Percentiles rank a stretch among this genome's conserved stretches.
Conservation (phyloP, 768 basidiomycete species). For the Mrakia hoshinonis region DNA sequence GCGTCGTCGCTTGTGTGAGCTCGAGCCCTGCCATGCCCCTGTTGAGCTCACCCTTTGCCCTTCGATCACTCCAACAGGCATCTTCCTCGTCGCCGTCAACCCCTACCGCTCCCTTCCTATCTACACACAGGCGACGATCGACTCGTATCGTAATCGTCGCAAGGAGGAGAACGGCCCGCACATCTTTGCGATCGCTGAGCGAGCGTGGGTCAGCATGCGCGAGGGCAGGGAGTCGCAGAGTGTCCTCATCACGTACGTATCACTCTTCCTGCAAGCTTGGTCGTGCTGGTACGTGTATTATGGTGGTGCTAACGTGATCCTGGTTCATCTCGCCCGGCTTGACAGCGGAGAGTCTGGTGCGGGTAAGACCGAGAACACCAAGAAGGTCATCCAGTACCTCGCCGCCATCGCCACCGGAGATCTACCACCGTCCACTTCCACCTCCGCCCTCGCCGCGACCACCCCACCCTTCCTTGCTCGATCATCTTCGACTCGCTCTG, state of each 20-base stretch:
- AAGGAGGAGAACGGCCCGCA: constrained; percentile 87
- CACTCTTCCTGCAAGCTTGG: too few relatives aligned
- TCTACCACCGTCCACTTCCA: constrained; percentile 34
- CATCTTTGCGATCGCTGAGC: constrained; percentile 92
- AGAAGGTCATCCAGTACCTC: constrained; percentile 98
- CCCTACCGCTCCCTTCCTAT: constrained; percentile 88
- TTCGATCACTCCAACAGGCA: constrained; percentile 41
- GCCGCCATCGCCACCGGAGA: constrained; percentile 88
- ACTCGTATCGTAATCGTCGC: constrained; percentile 47
- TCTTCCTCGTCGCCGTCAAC: constrained; percentile 97
- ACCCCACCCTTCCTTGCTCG: constrained; percentile 39
- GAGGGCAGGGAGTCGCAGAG: constrained; percentile 95
- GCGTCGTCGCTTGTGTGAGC: not conserved
- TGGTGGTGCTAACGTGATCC: not conserved
- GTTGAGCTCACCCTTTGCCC: not conserved
- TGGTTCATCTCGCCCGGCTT: not conserved
- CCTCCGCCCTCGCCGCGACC: constrained; percentile 33
- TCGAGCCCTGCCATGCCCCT: not conserved
- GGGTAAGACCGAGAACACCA: constrained; percentile 94
- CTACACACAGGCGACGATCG: constrained; percentile 77
- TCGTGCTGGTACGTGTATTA: not conserved
- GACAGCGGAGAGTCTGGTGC: constrained; percentile 93
- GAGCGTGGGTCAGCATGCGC: constrained; percentile 97
- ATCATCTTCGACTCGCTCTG: constrained; percentile 49
- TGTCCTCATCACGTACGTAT: constrained; percentile 86